Evolutionary conservation across 208 protist species (phyloP).

Genomic region (Phytomonas francai): DNA sequence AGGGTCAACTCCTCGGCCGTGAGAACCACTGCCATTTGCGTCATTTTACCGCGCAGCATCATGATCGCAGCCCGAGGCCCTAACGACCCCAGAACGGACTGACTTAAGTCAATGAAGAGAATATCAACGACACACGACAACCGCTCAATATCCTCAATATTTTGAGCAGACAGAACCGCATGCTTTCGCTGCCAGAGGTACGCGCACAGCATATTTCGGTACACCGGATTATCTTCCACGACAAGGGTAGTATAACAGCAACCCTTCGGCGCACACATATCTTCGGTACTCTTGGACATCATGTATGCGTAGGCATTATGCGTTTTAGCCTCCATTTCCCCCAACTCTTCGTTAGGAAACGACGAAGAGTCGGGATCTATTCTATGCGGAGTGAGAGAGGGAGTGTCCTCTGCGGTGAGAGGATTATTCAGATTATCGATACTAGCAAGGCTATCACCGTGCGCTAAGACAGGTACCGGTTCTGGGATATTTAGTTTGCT

Average conservation of each 20-base stretch:
- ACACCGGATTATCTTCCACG: constrained; percentile 69
- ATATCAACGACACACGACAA: constrained; percentile 74
- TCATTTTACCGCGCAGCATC: constrained; percentile 64
- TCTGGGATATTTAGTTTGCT: background rate
- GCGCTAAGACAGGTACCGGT: background rate
- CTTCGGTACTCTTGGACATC: background rate
- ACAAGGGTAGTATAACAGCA: constrained; percentile 73
- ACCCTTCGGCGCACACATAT: background rate
- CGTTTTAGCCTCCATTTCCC: background rate
- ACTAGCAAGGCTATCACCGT: background rate
- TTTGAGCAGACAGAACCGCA: constrained; percentile 75
- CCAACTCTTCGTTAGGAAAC: background rate
- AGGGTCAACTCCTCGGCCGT: constrained; percentile 54
- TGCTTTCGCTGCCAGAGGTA: constrained; percentile 85
- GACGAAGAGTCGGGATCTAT: background rate
- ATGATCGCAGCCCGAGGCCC: constrained; percentile 48
- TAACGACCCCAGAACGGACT: constrained; percentile 52
- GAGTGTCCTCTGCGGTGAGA: background rate
- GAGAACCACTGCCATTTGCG: constrained; percentile 77
- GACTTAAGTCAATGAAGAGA: constrained; percentile 77
- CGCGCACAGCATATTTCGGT: constrained; percentile 82
- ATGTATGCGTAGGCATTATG: background rate
- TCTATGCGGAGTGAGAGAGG: background rate
- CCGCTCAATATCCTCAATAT: constrained; percentile 56
- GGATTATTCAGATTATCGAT: background rate